Percentiles rank a stretch among this genome's conserved stretches.
Conservation (phyloP, 2,329 filamentous ascomycete species). For the Cordyceps farinosa region DNA sequence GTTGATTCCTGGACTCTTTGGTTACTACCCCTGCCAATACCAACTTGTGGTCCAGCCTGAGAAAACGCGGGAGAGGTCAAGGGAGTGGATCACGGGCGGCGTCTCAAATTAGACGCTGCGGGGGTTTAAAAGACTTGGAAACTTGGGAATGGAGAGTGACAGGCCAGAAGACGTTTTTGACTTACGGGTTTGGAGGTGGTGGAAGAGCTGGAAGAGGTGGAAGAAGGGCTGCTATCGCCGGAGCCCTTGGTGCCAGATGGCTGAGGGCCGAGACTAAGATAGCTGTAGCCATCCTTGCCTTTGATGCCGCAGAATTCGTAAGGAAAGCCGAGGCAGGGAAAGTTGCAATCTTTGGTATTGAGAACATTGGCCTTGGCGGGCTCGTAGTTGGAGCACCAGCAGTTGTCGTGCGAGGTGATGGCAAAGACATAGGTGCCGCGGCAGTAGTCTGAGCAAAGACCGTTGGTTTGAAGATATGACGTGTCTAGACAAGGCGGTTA, state of each 20-base stretch:
- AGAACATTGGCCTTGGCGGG: constrained; percentile 47
- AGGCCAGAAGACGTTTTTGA: neutral
- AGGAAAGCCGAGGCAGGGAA: constrained; percentile 65
- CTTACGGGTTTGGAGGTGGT: constrained; percentile 17
- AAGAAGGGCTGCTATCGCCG: constrained; percentile 7
- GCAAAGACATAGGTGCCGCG: constrained; percentile 59
- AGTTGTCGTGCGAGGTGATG: constrained; percentile 60
- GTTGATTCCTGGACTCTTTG: constrained; percentile 34
- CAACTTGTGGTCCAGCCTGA: constrained; percentile 15
- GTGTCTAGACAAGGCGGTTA: constrained; percentile 1
- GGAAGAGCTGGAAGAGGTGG: constrained; percentile 24
- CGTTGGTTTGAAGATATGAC: constrained; percentile 40
- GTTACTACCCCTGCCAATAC: constrained; percentile 26
- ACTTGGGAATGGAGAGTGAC: constrained; percentile 1
- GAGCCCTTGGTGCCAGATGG: constrained; percentile 54
- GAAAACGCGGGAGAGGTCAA: constrained; percentile 3
- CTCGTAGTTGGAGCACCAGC: constrained; percentile 72
- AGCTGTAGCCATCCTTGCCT: constrained; percentile 53
- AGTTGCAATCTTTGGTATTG: constrained; percentile 47
- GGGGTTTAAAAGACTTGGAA: neutral
- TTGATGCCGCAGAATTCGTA: constrained; percentile 62
- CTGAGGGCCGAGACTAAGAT: constrained; percentile 52
- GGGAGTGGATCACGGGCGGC: neutral
- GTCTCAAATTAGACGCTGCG: constrained; percentile 9
- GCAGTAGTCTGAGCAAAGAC: constrained; percentile 63